phyloP scores from a whole-genome alignment of 2,329 filamentous ascomycete species.

The Juglanconis sp. region DNA sequence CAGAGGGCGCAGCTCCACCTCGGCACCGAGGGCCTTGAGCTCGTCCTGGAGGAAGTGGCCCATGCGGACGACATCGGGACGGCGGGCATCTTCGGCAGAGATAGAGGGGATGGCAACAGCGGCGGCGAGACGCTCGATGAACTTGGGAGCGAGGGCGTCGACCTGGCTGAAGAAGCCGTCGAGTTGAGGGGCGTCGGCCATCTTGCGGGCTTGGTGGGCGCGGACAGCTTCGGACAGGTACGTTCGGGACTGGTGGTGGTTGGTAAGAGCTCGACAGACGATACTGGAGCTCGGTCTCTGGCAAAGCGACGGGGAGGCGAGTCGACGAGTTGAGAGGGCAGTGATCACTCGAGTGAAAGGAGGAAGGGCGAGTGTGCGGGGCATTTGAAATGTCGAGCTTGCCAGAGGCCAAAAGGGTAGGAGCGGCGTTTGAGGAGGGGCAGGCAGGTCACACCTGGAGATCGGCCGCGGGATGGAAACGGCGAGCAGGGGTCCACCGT shows the following conservation, averaged over 20 bases:
- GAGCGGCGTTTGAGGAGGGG: conserved; percentile 7
- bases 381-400: conserved; percentile 32
- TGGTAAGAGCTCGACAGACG: not conserved
- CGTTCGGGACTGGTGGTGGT: conserved; percentile 25
- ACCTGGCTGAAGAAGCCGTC: conserved; percentile 93
- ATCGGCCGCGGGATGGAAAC: not conserved
- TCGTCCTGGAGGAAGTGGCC: conserved; percentile 71
- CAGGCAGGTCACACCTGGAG: not conserved
- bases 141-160: conserved; percentile 72
- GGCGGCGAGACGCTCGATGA: conserved; percentile 85
- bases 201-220: conserved; percentile 64
- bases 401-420: conserved; percentile 4
- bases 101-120: conserved; percentile 96
- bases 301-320: conserved; percentile 11
- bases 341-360: conserved; percentile 10
- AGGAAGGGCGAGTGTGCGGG: conserved; percentile 41
- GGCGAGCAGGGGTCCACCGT: not conserved
- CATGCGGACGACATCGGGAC: conserved; percentile 94
- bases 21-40: conserved; percentile 3
- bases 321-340: conserved; percentile 14
- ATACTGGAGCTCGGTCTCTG: not conserved
- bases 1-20: conserved; percentile 62
- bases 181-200: conserved; percentile 73
- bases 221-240: conserved; percentile 54
- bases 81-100: conserved; percentile 83